Conservation (phyloP, 371 early-diverging fungal species). For the Circinella minor region DNA sequence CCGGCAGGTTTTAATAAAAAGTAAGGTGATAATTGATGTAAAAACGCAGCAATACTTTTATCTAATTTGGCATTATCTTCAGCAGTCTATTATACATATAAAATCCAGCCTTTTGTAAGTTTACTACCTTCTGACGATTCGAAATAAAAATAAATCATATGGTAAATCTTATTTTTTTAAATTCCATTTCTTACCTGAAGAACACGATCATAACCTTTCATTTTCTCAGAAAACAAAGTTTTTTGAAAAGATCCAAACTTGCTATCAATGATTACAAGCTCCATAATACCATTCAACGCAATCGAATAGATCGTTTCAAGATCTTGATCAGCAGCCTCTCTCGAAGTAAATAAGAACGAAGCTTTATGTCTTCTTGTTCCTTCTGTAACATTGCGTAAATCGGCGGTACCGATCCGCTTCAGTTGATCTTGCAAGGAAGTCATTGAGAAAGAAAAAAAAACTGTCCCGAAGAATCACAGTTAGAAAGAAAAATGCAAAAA, state of each 20-base stretch:
- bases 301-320: conserved; percentile 85
- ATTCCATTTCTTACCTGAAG: conserved; percentile 54
- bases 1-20: conserved; percentile 82
- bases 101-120: no score
- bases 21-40: conserved; percentile 81
- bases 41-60: conserved; percentile 71
- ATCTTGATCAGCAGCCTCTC: conserved; percentile 90
- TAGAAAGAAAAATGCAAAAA: background rate
- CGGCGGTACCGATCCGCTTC: conserved; percentile 68
- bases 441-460: background rate
- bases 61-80: conserved; percentile 86
- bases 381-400: conserved; percentile 53
- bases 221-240: conserved; percentile 81
- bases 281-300: conserved; percentile 81
- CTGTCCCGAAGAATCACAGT: background rate
- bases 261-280: conserved; percentile 70
- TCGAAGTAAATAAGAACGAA: conserved; percentile 82
- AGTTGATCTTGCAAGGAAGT: conserved; percentile 68
- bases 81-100: conserved; percentile 55
- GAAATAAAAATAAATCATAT: background rate
- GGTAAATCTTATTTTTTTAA: background rate
- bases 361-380: conserved; percentile 63
- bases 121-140: no score
- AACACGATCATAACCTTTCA: conserved; percentile 82
- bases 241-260: conserved; percentile 73